These are phyloP conservation scores for Acanthamoeba castellanii DNA, from an alignment of 208 protist genomes.

Conservation along the genomic window DNA sequence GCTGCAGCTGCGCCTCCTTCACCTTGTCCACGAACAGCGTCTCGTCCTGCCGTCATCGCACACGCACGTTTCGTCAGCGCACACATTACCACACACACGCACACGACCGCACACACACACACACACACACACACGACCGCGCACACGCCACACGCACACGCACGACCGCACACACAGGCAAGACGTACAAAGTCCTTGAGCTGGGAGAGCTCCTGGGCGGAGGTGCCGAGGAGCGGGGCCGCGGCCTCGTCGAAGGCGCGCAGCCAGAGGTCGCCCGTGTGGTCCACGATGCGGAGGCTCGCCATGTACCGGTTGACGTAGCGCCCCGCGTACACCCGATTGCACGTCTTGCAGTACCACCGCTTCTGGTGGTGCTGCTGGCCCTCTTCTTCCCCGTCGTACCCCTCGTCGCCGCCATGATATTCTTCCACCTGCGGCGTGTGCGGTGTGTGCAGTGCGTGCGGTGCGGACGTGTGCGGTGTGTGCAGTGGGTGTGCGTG, in stretches of 20 bases:
- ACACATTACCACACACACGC: background rate
- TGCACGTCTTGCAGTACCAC: slow-evolving; percentile 10
- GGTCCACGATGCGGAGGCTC: slow-evolving; percentile 20
- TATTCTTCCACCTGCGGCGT: background rate
- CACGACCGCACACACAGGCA: background rate
- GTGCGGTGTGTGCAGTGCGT: too few relatives aligned
- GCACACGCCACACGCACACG: background rate
- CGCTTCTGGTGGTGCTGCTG: background rate
- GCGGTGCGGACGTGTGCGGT: too few relatives aligned
- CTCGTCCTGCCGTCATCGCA: background rate
- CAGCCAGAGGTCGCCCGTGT: slow-evolving; percentile 27
- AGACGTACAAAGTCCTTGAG: slow-evolving; percentile 22
- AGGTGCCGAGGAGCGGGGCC: background rate
- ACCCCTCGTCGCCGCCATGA: background rate
- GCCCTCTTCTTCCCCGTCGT: background rate
- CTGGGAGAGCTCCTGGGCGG: background rate
- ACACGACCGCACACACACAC: too few relatives aligned
- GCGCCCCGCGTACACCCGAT: background rate
- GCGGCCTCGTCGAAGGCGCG: slow-evolving; percentile 8
- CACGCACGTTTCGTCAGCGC: background rate
- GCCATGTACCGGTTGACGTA: slow-evolving; percentile 5
- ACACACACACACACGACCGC: too few relatives aligned
- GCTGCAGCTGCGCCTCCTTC: slow-evolving; percentile 24
- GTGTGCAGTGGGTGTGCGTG: too few relatives aligned
- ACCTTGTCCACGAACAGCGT: slow-evolving; percentile 14